These are phyloP conservation scores for Butyriboletus loyo DNA, from an alignment of 768 basidiomycete species.

Conservation along the genomic window DNA sequence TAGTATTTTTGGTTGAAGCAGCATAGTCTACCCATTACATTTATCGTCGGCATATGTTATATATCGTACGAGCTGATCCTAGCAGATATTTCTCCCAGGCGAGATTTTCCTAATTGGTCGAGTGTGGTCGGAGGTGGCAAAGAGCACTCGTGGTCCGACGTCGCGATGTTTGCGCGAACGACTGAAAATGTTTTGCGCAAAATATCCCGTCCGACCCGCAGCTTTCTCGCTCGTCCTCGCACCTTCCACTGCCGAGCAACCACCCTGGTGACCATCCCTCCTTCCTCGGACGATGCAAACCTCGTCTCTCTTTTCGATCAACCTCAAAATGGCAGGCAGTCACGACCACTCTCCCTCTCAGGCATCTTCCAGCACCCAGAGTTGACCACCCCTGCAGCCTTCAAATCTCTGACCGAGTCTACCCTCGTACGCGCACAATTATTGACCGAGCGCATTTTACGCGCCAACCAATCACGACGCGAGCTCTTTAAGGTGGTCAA, in stretches of 20 bases:
- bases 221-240: conserved; percentile 39
- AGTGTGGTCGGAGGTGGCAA: not conserved
- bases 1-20: conserved; percentile 26
- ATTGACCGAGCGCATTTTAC: conserved; percentile 80
- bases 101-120: conserved; percentile 17
- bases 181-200: conserved; percentile 42
- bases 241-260: conserved; percentile 30
- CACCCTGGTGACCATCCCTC: conserved; percentile 49
- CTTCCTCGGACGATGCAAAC: conserved; percentile 62
- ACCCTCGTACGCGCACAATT: conserved; percentile 78
- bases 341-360: conserved; percentile 50
- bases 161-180: conserved; percentile 35
- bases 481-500: conserved; percentile 89
- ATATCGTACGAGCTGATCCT: conserved; percentile 18
- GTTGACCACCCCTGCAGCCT: conserved; percentile 64
- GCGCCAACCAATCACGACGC: conserved; percentile 63
- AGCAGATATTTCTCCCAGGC: too few relatives aligned
- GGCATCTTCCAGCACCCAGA: conserved; percentile 85
- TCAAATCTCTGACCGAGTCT: conserved; percentile 70
- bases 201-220: conserved; percentile 33
- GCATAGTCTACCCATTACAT: conserved; percentile 29
- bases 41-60: conserved; percentile 21
- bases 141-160: not conserved
- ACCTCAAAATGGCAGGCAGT: conserved; percentile 39
- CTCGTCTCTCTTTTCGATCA: conserved; percentile 72